phyloP scores from a whole-genome alignment of 495 filamentous ascomycete genomes.

The Lepraria neglecta region DNA sequence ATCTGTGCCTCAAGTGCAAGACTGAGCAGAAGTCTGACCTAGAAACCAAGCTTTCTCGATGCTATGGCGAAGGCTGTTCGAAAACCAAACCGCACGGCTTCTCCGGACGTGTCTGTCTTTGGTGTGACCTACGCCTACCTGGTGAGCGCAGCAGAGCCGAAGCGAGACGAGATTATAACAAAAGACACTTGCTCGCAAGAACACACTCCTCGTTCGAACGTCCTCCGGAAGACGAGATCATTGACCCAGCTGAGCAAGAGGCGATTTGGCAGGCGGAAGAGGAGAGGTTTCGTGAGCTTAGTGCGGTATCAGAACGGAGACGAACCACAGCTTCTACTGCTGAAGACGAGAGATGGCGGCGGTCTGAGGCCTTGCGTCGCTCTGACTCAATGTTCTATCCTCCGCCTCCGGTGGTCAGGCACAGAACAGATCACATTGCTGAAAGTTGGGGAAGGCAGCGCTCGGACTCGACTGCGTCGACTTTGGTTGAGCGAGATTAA shows the following conservation, averaged over 20 bases:
- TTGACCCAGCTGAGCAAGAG: constrained; percentile 6
- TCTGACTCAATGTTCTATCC: constrained; percentile 1
- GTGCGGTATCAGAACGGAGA: neutral
- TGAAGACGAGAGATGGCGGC: constrained; percentile 12
- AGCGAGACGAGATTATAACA: constrained; percentile 24
- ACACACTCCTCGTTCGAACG: constrained; percentile 22
- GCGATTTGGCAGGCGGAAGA: neutral
- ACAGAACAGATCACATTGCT: neutral
- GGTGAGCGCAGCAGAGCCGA: constrained; percentile 18
- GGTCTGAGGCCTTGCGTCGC: constrained; percentile 2
- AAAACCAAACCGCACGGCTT: constrained; percentile 11
- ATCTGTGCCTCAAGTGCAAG: constrained; percentile 29
- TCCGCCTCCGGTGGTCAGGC: neutral
- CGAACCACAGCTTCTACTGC: neutral
- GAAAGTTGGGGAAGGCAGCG: neutral
- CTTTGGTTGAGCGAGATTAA: neutral
- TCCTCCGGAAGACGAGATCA: neutral
- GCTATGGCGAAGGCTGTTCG: constrained; percentile 26
- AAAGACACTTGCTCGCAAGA: constrained; percentile 21
- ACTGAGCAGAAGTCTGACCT: constrained; percentile 23
- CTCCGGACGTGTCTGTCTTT: constrained; percentile 26
- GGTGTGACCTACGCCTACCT: constrained; percentile 27
- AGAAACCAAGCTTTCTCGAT: constrained; percentile 9
- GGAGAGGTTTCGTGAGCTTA: neutral
- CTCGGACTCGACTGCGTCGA: neutral